Conservation (phyloP, 768 basidiomycete species). For the Pleurotus tuoliensis region DNA sequence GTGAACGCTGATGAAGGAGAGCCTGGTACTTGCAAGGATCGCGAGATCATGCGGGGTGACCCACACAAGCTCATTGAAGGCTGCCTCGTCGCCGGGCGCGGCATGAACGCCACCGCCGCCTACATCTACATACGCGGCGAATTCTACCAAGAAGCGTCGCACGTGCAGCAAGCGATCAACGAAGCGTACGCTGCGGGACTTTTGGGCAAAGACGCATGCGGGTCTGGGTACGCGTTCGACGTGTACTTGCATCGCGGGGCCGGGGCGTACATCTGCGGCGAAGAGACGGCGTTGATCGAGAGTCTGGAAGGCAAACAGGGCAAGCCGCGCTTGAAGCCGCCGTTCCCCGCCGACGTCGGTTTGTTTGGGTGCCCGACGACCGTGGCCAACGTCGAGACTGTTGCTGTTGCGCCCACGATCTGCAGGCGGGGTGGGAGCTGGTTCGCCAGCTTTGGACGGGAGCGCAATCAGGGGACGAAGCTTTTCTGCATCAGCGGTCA, state of each 20-base stretch:
- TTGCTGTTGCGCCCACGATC: slow-evolving; percentile 96
- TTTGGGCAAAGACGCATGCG: slow-evolving; percentile 88
- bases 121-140: slow-evolving; percentile 99
- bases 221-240: slow-evolving; percentile 91
- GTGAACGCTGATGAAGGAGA: slow-evolving; percentile 99
- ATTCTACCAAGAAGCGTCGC: slow-evolving; percentile 92
- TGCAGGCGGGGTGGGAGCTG: slow-evolving; percentile 83
- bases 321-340: slow-evolving; percentile 95
- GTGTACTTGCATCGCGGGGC: slow-evolving; percentile 98
- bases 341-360: slow-evolving; percentile 98
- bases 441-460: slow-evolving; percentile 91
- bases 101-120: slow-evolving; percentile 97
- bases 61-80: slow-evolving; percentile 98
- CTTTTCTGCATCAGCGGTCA: slow-evolving; percentile 95
- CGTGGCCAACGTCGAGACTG: slow-evolving; percentile 98
- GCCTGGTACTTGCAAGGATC: slow-evolving; percentile 98
- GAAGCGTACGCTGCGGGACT: slow-evolving; percentile 91
- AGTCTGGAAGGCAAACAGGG: slow-evolving; percentile 97
- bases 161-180: slow-evolving; percentile 92
- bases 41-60: slow-evolving; percentile 96
- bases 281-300: slow-evolving; percentile 98
- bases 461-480: slow-evolving; percentile 95
- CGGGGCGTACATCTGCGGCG: slow-evolving; percentile 97
- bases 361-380: slow-evolving; percentile 97
- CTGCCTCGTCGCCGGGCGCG: slow-evolving; percentile 93